Base-by-base conservation (phyloP, 345 rosid species). In the Hevea brasiliensis region DNA sequence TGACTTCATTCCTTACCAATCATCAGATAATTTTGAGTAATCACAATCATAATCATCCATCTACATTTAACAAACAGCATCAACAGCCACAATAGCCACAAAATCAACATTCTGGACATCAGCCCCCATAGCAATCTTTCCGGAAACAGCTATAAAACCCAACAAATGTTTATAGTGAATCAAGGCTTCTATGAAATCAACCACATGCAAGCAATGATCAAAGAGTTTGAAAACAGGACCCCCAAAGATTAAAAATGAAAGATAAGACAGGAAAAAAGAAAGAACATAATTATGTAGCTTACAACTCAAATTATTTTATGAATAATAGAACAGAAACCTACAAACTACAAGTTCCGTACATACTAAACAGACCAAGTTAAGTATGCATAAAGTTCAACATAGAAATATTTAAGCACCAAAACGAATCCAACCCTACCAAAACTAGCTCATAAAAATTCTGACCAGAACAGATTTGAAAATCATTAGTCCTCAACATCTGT, bases 131-230 rank as follows among this genome's bases (percentile, higher is more conserved):
- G 72, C 78, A 84, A 69, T 76, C 79, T 87, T 81, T 81, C 92
- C 74, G 83, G 89, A 79, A 77, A 69, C 48, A 81, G 83, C 95
- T 90, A 90, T 84, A 88, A 83, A 90, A 86, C 76, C 76, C 83
- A 86, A 78, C 75, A 81, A 76, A 85, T 77, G 48, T 78, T 65
- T 80, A 73, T 74, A 71, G 76, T 79, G 71, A 82, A 84, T 77
- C 55, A 67, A 83, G 69, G 62, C 57, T 68, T 62, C 44, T 41
- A 51, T 32, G 45, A 50, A 47, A 67, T 68, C 18, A 54, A 68
- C 61, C 57, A 65, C 57, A 72, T 23, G 23, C 40, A 69, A 29
- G 64, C 45, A 50, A 74, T 64, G 23, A 42, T 62, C 45, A 65
- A 13, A 29, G 20, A 72, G 45, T 58, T 27, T 21, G 26, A 26